These are phyloP conservation scores for Martensiomyces pterosporus DNA, from an alignment of 192 early-diverging fungal species.

Conservation along the genomic window DNA sequence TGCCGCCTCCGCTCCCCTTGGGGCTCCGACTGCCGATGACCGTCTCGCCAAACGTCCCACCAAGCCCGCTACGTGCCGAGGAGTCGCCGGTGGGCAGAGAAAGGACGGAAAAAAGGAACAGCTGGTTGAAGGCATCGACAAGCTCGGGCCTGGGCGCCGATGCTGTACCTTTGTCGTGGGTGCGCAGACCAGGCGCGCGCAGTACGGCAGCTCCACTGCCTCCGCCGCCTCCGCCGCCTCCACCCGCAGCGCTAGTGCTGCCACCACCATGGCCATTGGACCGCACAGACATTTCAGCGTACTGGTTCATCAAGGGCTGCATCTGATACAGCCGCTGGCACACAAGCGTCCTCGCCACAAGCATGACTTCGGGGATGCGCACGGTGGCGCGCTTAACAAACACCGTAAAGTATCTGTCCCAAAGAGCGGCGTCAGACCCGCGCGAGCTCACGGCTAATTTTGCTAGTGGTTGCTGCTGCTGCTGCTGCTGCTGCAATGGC, in stretches of 20 bases:
- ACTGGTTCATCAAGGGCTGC: slow-evolving; percentile 49
- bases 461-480: slow-evolving; percentile 18
- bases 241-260: too few relatives aligned
- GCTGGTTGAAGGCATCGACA: slow-evolving; percentile 23
- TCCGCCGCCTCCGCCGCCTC: too few relatives aligned
- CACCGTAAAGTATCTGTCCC: slow-evolving; percentile 27
- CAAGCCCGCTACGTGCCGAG: neutral
- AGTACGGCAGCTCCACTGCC: too few relatives aligned
- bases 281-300: slow-evolving; percentile 39
- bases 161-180: slow-evolving; percentile 10
- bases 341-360: slow-evolving; percentile 37
- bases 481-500: neutral
- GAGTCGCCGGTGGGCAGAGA: slow-evolving; percentile 26
- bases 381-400: slow-evolving; percentile 39
- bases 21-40: slow-evolving; percentile 14
- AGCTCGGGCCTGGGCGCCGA: slow-evolving; percentile 16
- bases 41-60: slow-evolving; percentile 12
- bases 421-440: slow-evolving; percentile 23
- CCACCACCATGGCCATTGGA: too few relatives aligned
- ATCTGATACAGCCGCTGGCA: slow-evolving; percentile 50
- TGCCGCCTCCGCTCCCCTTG: neutral
- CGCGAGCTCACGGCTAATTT: slow-evolving; percentile 29
- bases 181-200: slow-evolving; percentile 6
- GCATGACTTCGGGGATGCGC: slow-evolving; percentile 43
- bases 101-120: slow-evolving; percentile 41